Base-by-base conservation (phyloP, 106 monocot species). In the Posidonia australis region DNA sequence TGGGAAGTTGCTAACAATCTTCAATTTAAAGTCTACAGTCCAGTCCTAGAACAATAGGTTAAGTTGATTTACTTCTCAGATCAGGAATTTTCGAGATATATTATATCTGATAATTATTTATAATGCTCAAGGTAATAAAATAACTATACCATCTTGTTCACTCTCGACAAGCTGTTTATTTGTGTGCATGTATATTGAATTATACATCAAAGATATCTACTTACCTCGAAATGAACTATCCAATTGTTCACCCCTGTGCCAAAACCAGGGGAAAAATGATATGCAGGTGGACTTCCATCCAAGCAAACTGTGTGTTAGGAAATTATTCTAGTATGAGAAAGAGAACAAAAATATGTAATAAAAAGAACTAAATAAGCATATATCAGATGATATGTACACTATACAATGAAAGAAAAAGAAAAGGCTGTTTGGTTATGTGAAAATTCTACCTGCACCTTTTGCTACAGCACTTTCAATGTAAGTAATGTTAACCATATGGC, bases 201-300 rank as follows among this genome's bases (percentile, higher is more conserved):
- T 7, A 36, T 36, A 7, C 36, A 36, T 49, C 19, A 23, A 24
- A 22, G 24, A 41, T 22, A 18, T 2, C 42, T 41, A n/a, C 0
- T 61, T 61, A 63, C 63, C 63, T 63, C 63, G 23, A 63, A 63
- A 9, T 45, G 63, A 46, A 63, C 63, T 51, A 80, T 51, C 77
- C 82, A 83, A 49, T 66, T 81, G 24, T 75, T 73, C 41, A 75
- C 65, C 31, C 89, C 89, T 20, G 79, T 60, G 19, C 82, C 89
- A 61, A 75, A 82, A 22, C 89, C 89, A 7, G 72, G 74, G 52
- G 79, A 65, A 0, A 89, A 58, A 73, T 84, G 82, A 58, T 84
- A 89, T 1, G 84, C 84, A 9, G 89, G 84, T 6, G 89, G 77
- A 46, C 82, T 89, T 58, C 89, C 89, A 80, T 89, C 89, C 79